These are phyloP conservation scores for Sisymbrium altissimum DNA, from an alignment of 345 rosid species.

Conservation along the genomic window DNA sequence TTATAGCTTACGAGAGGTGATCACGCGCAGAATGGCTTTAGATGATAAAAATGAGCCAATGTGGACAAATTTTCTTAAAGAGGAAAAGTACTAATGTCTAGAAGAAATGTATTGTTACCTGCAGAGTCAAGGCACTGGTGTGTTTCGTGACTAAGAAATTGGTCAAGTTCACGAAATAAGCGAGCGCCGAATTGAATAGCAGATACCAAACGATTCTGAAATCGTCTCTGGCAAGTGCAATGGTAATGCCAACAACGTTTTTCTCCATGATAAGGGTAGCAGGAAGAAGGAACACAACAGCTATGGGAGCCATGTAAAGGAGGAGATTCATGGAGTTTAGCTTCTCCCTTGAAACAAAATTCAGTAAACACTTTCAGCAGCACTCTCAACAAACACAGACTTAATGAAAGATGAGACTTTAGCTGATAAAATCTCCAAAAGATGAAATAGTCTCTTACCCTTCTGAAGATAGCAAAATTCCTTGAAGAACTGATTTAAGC, in stretches of 20 bases:
- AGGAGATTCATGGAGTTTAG: conserved; percentile 57
- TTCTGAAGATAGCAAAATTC: conserved; percentile 66
- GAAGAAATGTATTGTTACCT: conserved; percentile 36
- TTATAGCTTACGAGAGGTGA: background rate
- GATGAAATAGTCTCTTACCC: conserved; percentile 39
- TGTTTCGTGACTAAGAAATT: conserved; percentile 59
- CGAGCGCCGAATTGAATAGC: conserved; percentile 49
- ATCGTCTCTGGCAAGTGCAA: conserved; percentile 53
- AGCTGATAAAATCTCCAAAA: background rate
- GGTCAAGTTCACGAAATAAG: conserved; percentile 55
- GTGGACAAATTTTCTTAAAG: background rate
- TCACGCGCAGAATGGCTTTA: background rate
- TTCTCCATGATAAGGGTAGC: conserved; percentile 49
- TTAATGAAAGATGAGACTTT: background rate
- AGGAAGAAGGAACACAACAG: conserved; percentile 52
- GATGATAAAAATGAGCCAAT: background rate
- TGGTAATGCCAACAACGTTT: conserved; percentile 41
- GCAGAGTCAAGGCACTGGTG: conserved; percentile 57
- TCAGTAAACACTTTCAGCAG: background rate
- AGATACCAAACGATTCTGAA: conserved; percentile 45
- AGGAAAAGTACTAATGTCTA: background rate
- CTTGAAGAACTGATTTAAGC: conserved; percentile 70
- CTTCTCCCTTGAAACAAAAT: conserved; percentile 46
- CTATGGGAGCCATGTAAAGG: conserved; percentile 56
- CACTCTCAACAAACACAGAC: background rate